A percentile compares a stretch with the other conserved stretches of the same genome.
phyloP scores from a whole-genome alignment of 495 filamentous ascomycete species.

The Glonium stellatum region DNA sequence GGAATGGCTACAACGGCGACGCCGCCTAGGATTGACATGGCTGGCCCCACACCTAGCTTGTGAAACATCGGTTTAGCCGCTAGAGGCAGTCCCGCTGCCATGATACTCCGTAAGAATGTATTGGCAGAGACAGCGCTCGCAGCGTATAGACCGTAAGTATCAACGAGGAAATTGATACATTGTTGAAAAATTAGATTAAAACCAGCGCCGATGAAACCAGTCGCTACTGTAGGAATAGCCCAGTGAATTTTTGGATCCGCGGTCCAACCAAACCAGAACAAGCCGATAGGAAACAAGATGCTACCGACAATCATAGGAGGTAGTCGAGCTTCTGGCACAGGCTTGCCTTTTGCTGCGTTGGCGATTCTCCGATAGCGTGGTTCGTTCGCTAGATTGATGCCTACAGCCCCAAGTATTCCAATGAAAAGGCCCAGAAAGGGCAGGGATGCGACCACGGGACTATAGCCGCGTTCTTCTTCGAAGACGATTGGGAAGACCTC shows the following conservation, averaged over 20 bases:
- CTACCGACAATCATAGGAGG: conserved; percentile 9
- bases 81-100: conserved; percentile 36
- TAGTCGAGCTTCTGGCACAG: conserved; percentile 9
- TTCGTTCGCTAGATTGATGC: conserved; percentile 29
- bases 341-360: conserved; percentile 15
- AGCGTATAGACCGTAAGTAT: conserved; percentile 32
- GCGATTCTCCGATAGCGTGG: conserved; percentile 24
- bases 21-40: conserved; percentile 34
- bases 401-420: conserved; percentile 24
- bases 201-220: conserved; percentile 31
- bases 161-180: conserved; percentile 40
- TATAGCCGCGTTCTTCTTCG: conserved; percentile 3
- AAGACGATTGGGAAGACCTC: conserved; percentile 14
- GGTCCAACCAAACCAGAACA: conserved; percentile 17
- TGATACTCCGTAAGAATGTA: conserved; percentile 37
- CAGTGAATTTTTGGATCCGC: conserved; percentile 10
- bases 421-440: conserved; percentile 15
- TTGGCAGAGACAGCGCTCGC: conserved; percentile 37
- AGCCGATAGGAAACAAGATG: conserved; percentile 11
- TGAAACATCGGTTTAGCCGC: conserved; percentile 36
- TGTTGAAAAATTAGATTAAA: conserved; percentile 39
- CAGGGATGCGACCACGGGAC: conserved; percentile 1
- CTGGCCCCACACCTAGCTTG: conserved; percentile 34
- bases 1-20: conserved; percentile 43
- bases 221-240: conserved; percentile 18